Conservation (phyloP, 2,329 filamentous ascomycete species). For the Xylaria multiplex region DNA sequence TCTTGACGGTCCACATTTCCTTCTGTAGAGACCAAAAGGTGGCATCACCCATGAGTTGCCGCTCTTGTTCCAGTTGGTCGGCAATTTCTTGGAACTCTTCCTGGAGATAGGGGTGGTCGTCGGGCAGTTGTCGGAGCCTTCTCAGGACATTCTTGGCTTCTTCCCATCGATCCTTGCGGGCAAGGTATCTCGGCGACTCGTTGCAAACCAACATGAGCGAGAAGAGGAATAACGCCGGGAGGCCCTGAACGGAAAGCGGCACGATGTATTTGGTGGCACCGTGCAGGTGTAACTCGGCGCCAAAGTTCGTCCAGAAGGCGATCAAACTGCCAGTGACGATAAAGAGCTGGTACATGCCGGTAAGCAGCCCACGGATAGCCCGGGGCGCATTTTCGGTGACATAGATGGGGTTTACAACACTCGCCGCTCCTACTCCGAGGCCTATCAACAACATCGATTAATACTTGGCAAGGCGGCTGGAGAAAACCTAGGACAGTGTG, state of each 20-base stretch:
- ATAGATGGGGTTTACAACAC: conserved; percentile 56
- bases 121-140: conserved; percentile 64
- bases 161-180: conserved; percentile 72
- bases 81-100: conserved; percentile 70
- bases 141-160: conserved; percentile 65
- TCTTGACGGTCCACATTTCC: conserved; percentile 70
- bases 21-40: conserved; percentile 66
- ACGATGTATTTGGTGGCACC: conserved; percentile 60
- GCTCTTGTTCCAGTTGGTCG: conserved; percentile 70
- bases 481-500: no score
- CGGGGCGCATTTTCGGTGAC: conserved; percentile 58
- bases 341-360: conserved; percentile 59
- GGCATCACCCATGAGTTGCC: conserved; percentile 64
- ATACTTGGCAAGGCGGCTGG: not conserved
- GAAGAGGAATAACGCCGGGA: conserved; percentile 69
- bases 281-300: conserved; percentile 52
- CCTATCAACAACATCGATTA: conserved; percentile 38
- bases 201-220: conserved; percentile 69
- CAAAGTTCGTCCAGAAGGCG: conserved; percentile 64
- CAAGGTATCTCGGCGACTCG: conserved; percentile 73
- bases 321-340: conserved; percentile 57
- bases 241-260: conserved; percentile 70
- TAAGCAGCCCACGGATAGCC: conserved; percentile 56
- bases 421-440: conserved; percentile 57
- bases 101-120: conserved; percentile 64